Base-by-base conservation (phyloP, 371 early-diverging fungal species). In the Entomophthora muscae region DNA sequence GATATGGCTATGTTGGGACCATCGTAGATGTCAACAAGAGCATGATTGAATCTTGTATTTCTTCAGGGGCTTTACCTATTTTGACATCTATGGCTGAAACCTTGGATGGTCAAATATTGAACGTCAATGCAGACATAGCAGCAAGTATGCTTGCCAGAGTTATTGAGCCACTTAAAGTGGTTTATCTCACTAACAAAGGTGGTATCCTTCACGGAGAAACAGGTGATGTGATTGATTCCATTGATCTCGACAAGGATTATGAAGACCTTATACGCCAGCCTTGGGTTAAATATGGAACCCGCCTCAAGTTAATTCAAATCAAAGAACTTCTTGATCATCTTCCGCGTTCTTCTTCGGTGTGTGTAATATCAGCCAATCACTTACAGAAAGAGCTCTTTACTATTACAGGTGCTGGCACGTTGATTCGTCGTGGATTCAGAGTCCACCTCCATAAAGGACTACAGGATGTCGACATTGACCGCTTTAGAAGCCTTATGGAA, bases 61-160 rank as follows among this genome's bases (percentile, higher is more conserved):
- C 86, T 58, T 89, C 95, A 33, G 94, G 93, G 21, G 90, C 93
- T 5, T 78, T 95, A 64, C 95, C 98, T 17, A 95, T 97, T 68
- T 74, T 97, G 66, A 95, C 95, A 13, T 85, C 86, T 57, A 78
- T 97, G 27, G 95, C 96, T n/a, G 95, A 95, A 73, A 95, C 96
- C 0, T 88, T 89, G 31, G 80, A 83, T 32, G 95, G 98, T 59
- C 98, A 97, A 75, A 91, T 94, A 65, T 76, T 97, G 69, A 97
- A 97, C 57, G 95, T 95, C 60, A 97, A 97, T 72, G 98, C 98
- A 31, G 98, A 97, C 74, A 89, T 93, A 13, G 98, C 95, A 22
- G 95, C 95, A 22, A 92, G 92, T 56, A 96, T 95, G 72, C 77
- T 97, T 57, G 95, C 95, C 22, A 84, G 88, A 30, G 98, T 90